Evolutionary conservation across 768 basidiomycete genomes (phyloP), one percentile per base, ranked within the genome.

Genomic region (Tulasnella sp.): DNA sequence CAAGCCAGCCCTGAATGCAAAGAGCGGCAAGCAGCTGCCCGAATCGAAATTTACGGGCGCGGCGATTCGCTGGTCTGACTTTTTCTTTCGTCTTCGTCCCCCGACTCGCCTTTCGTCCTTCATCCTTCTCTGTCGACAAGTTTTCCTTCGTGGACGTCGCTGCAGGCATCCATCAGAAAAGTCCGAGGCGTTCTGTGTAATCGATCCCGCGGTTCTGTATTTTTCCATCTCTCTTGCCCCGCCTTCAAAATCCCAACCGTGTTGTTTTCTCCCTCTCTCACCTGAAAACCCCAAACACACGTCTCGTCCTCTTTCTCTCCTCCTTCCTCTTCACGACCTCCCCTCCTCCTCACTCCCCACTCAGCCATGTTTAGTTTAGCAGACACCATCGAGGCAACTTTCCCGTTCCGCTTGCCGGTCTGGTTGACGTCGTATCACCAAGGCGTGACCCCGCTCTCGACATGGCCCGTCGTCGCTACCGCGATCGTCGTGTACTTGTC

Each of bases 361-460:
- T 77, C 61, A 37, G 20, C 40, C 78, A 75, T 70, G 75, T 70
- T 79, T 39, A 79, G 75, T 35, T 48, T 79, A 16, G 78, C 78
- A 48, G 75, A 75, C 67, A 75, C 55, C 67, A 76, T 79, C 74
- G 39, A 57, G 26, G 40, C 78, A 5, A 23, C 55, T 18, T 77
- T 32, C 7, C 76, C 76, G 61, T 57, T 75, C 92, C 29, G 83
- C 81, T 46, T 86, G 91, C 83, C 86, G 88, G 70, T 87, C 85
- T 80, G 86, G 80, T 83, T 87, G 72, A 84, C 83, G 72, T 86
- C 85, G 71, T 96, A 92, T 88, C 88, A 93, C 80, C 87, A 87
- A 39, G 94, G 93, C 72, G 84, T 87, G 81, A 92, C 94, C 0
- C 96, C 96, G 16, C 84, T 98, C 77, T 94, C 93, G 40, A 97